A percentile compares a stretch with the other conserved stretches of the same genome.
Conservation (phyloP, 495 filamentous ascomycete species). For the Acidomyces sp. region DNA sequence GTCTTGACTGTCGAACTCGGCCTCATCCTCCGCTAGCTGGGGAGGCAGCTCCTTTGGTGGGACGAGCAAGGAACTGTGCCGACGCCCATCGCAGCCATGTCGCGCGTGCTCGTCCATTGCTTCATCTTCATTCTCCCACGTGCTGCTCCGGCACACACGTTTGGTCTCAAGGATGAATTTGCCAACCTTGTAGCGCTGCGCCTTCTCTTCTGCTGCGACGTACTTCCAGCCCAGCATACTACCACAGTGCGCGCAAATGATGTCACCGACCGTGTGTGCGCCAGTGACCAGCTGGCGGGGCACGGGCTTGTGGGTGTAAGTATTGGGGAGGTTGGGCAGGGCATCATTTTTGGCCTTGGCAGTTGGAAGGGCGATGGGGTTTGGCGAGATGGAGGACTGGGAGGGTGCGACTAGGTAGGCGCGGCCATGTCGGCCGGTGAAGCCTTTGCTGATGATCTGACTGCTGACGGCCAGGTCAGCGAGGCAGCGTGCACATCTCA, state of each 20-base stretch:
- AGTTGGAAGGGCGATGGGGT: conserved; percentile 10
- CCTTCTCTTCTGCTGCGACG: conserved; percentile 64
- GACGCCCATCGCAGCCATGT: conserved; percentile 4
- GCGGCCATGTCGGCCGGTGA: conserved; percentile 85
- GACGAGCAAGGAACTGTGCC: background rate
- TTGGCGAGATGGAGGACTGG: conserved; percentile 20
- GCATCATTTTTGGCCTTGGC: conserved; percentile 18
- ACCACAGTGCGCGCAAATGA: conserved; percentile 46
- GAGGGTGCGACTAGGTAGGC: conserved; percentile 67
- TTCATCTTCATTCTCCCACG: conserved; percentile 46
- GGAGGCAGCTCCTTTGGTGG: conserved; percentile 8
- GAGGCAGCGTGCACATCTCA: conserved; percentile 63
- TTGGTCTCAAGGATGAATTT: conserved; percentile 92
- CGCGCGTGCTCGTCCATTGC: conserved; percentile 12
- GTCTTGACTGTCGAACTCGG: conserved; percentile 78
- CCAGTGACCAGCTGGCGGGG: conserved; percentile 69
- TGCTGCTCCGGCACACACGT: conserved; percentile 48
- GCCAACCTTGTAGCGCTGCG: conserved; percentile 83
- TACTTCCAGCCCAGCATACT: conserved; percentile 87
- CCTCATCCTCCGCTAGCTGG: conserved; percentile 19
- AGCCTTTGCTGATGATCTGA: conserved; percentile 82
- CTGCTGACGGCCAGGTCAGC: conserved; percentile 60
- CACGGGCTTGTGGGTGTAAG: conserved; percentile 46
- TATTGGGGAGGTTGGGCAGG: conserved; percentile 38
- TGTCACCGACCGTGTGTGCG: conserved; percentile 32